Evolutionary conservation across 1,139 yeast genomes (phyloP).

Genomic region (Candida tropicalis): DNA sequence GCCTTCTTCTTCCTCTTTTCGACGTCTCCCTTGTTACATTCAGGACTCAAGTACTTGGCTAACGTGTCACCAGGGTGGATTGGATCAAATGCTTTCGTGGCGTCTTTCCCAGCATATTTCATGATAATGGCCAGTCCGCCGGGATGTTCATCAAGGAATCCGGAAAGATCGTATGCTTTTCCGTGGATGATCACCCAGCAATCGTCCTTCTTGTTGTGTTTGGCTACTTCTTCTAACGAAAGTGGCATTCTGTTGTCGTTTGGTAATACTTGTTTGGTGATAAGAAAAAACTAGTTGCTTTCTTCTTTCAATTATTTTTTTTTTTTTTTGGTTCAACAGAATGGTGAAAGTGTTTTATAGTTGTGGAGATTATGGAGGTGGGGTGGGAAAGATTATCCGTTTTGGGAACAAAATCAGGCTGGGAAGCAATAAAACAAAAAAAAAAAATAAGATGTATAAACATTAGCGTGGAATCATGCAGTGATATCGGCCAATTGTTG

Average conservation of each 20-base stretch:
- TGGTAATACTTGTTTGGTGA: too few species aligned
- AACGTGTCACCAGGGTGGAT: conserved; percentile 85
- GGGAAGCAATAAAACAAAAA: neutral
- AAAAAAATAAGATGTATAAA: too few species aligned
- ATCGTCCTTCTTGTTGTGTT: conserved; percentile 42
- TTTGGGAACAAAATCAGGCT: neutral
- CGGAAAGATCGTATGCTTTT: conserved; percentile 53
- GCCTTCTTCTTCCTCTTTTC: conserved; percentile 21
- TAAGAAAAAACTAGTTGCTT: too few species aligned
- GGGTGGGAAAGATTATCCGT: conserved; percentile 1
- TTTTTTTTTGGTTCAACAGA: too few species aligned
- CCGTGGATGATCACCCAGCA: conserved; percentile 61
- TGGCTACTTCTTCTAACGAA: conserved; percentile 34
- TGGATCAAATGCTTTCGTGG: conserved; percentile 67
- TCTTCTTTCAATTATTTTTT: too few species aligned
- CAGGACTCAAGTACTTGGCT: conserved; percentile 40
- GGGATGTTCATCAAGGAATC: conserved; percentile 53
- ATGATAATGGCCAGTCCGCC: conserved; percentile 56
- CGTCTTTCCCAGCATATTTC: conserved; percentile 59
- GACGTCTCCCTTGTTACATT: conserved; percentile 38
- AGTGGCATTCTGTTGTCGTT: conserved; percentile 18
- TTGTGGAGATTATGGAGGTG: neutral
- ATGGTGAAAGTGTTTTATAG: too few species aligned
- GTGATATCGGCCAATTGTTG: neutral
- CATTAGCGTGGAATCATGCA: too few species aligned